Conservation (phyloP, 2,329 filamentous ascomycete species). For the Neofusicoccum parvum region DNA sequence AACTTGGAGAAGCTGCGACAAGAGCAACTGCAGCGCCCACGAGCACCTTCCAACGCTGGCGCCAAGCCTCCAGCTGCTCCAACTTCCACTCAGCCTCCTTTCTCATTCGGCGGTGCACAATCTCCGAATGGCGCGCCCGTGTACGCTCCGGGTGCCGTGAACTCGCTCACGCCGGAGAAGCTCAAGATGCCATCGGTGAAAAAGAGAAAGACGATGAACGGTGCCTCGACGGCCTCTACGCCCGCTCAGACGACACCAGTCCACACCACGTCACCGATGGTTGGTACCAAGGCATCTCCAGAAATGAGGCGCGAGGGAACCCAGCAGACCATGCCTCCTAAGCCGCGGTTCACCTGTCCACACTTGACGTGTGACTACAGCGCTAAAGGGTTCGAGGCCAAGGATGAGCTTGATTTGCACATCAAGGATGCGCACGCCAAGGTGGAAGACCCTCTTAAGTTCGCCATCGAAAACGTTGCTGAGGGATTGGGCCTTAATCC, state of each 20-base stretch:
- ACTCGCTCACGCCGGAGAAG: slow-evolving; percentile 57
- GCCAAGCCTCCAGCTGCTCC: slow-evolving; percentile 50
- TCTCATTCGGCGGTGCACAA: slow-evolving; percentile 51
- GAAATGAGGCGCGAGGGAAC: slow-evolving; percentile 52
- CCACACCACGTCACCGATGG: slow-evolving; percentile 43
- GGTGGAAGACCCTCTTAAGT: slow-evolving; percentile 59
- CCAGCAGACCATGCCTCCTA: slow-evolving; percentile 40
- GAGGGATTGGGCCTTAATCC: slow-evolving; percentile 52
- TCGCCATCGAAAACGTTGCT: slow-evolving; percentile 55
- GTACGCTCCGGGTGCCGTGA: slow-evolving; percentile 50
- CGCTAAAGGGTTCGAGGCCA: slow-evolving; percentile 57
- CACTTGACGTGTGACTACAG: slow-evolving; percentile 56
- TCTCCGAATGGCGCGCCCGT: slow-evolving; percentile 61
- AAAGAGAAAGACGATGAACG: slow-evolving; percentile 52
- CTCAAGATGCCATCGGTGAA: slow-evolving; percentile 61
- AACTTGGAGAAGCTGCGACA: slow-evolving; percentile 27
- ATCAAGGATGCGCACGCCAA: slow-evolving; percentile 55
- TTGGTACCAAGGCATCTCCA: slow-evolving; percentile 43
- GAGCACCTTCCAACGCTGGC: slow-evolving; percentile 27
- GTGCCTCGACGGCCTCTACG: slow-evolving; percentile 41
- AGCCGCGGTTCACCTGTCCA: slow-evolving; percentile 56
- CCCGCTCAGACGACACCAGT: slow-evolving; percentile 36
- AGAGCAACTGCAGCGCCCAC: slow-evolving; percentile 48
- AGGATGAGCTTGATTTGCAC: slow-evolving; percentile 58
- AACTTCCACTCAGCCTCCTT: slow-evolving; percentile 56